Conservation (phyloP, 108 stramenopile species). For the Nitzschia sp. region DNA sequence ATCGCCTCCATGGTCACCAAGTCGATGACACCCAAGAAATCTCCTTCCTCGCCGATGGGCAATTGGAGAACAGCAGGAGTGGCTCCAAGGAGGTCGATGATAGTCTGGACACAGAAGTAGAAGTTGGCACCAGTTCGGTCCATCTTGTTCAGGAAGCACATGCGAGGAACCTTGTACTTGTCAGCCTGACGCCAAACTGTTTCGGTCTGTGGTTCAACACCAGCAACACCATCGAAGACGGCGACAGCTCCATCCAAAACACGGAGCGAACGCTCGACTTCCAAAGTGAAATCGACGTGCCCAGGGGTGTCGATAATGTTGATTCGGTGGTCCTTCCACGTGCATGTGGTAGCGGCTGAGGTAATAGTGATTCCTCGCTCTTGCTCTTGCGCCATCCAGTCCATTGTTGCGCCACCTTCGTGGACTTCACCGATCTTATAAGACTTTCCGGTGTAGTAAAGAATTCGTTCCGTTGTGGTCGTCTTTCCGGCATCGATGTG, state of each 20-base stretch:
- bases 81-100: constrained; percentile 89
- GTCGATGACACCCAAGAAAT: constrained; percentile 97
- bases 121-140: constrained; percentile 99
- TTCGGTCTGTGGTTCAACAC: constrained; percentile 98
- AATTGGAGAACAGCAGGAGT: constrained; percentile 94
- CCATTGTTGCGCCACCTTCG: constrained; percentile 99
- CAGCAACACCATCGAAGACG: constrained; percentile 99
- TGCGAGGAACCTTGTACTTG: constrained; percentile 97
- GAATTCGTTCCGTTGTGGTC: constrained; percentile 98
- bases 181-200: constrained; percentile 99
- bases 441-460: constrained; percentile 97
- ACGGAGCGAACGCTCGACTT: constrained; percentile 96
- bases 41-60: constrained; percentile 91
- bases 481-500: constrained; percentile 99
- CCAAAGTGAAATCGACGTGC: constrained; percentile 69
- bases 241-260: constrained; percentile 98
- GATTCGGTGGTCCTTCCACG: constrained; percentile 94
- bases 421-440: constrained; percentile 98
- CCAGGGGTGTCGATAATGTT: constrained; percentile 96
- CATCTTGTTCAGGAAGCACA: constrained; percentile 99
- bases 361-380: constrained; percentile 99
- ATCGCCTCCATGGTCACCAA: constrained; percentile 96
- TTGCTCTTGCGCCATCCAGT: constrained; percentile 99
- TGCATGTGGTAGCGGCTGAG: constrained; percentile 95
- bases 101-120: constrained; percentile 93